Conservation (phyloP, 116 monocot genomes). For the Cymodocea nodosa region DNA sequence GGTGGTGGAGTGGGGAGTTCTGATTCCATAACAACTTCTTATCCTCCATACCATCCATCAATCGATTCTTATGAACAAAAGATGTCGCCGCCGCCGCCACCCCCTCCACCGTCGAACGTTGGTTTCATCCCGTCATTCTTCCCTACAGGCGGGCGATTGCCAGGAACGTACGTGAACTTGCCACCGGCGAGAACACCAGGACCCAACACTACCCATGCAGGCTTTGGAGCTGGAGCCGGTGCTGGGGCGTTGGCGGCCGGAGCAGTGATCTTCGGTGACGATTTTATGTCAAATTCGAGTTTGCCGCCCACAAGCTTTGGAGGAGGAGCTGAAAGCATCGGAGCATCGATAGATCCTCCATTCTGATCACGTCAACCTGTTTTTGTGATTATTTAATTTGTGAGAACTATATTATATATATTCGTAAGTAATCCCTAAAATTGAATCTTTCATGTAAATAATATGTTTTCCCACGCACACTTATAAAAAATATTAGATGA, state of each 20-base stretch:
- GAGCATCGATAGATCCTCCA: too few relatives aligned
- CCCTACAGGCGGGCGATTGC: slow-evolving; percentile 10
- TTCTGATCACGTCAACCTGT: too few relatives aligned
- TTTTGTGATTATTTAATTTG: too few relatives aligned
- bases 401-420: too few relatives aligned
- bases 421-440: too few relatives aligned
- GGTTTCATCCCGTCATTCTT: slow-evolving; percentile 44
- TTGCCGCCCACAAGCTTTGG: too few relatives aligned
- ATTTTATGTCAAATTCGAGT: slow-evolving; percentile 37
- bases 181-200: slow-evolving; percentile 11
- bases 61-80: slow-evolving; percentile 6
- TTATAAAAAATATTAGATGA: too few relatives aligned
- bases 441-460: too few relatives aligned
- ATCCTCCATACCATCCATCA: background rate
- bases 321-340: too few relatives aligned
- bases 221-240: slow-evolving; percentile 41
- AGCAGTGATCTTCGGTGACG: slow-evolving; percentile 69
- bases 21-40: background rate
- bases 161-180: slow-evolving; percentile 1
- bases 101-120: slow-evolving; percentile 42
- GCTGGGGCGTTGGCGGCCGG: slow-evolving; percentile 69
- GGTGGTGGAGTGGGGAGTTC: background rate
- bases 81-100: slow-evolving; percentile 28
- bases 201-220: background rate
- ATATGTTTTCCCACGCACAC: too few relatives aligned